Percentiles rank a stretch among this genome's conserved stretches.
Conservation (phyloP, 179 eudicot genomes). For the Beta macrorhiza region DNA sequence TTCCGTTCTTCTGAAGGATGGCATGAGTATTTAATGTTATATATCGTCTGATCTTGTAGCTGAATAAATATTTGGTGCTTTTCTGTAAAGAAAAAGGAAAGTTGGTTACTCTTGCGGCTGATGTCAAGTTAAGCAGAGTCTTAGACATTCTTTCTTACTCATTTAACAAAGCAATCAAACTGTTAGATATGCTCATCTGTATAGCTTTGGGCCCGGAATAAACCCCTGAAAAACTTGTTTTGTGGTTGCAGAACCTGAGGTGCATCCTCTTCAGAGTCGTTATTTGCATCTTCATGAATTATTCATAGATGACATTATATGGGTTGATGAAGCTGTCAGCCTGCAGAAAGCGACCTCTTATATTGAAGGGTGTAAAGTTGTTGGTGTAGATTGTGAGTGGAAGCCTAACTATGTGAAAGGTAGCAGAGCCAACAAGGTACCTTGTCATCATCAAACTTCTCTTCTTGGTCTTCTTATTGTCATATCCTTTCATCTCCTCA, state of each 20-base stretch:
- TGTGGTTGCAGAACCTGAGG: constrained; percentile 53
- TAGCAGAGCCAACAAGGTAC: constrained; percentile 70
- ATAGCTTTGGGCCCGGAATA: background rate
- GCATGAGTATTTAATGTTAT: too few species aligned
- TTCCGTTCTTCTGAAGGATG: background rate
- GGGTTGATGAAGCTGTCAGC: constrained; percentile 76
- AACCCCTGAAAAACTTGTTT: background rate
- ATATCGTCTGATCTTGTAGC: background rate
- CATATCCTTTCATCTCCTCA: background rate
- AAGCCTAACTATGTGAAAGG: constrained; percentile 92
- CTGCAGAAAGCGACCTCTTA: constrained; percentile 64
- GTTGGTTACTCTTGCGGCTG: background rate
- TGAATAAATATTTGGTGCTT: background rate
- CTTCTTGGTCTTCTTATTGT: background rate
- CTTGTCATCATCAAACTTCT: constrained; percentile 14
- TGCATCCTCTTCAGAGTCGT: constrained; percentile 41
- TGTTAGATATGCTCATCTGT: background rate
- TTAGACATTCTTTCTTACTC: background rate
- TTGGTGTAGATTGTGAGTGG: constrained; percentile 98
- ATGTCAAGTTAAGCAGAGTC: background rate
- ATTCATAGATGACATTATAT: constrained; percentile 58
- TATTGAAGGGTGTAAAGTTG: constrained; percentile 80
- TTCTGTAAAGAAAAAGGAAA: background rate
- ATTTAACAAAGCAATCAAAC: background rate
- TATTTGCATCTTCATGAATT: constrained; percentile 69